Evolutionary conservation across 2,329 filamentous ascomycete species (phyloP).

Genomic region (Cyphellophora europaea): DNA sequence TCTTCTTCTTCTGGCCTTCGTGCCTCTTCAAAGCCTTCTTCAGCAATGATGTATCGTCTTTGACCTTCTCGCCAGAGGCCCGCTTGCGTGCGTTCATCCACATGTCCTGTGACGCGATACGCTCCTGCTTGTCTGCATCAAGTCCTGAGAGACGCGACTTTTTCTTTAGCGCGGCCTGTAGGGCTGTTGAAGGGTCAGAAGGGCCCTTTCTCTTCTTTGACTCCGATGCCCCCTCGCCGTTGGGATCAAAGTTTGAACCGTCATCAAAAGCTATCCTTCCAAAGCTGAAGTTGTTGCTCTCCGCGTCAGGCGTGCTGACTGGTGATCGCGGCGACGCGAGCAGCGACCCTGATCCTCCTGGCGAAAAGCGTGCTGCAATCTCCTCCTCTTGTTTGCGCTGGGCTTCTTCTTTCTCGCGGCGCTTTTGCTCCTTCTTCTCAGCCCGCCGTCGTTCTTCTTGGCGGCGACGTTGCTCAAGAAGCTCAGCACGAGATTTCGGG

Average conservation of each 20-base stretch:
- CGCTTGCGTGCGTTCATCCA: slow-evolving; percentile 88
- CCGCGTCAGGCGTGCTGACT: slow-evolving; percentile 19
- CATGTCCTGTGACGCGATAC: slow-evolving; percentile 84
- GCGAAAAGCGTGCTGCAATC: slow-evolving; percentile 44
- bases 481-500: slow-evolving; percentile 77
- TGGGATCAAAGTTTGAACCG: slow-evolving; percentile 68
- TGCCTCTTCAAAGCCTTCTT: slow-evolving; percentile 95
- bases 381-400: slow-evolving; percentile 51
- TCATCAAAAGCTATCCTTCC: slow-evolving; percentile 86
- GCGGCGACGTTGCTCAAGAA: slow-evolving; percentile 78
- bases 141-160: slow-evolving; percentile 67
- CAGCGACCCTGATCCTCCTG: slow-evolving; percentile 51
- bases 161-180: slow-evolving; percentile 80
- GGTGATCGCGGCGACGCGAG: slow-evolving; percentile 45
- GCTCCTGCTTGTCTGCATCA: slow-evolving; percentile 69
- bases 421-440: slow-evolving; percentile 77
- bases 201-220: slow-evolving; percentile 71
- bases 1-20: slow-evolving; percentile 82
- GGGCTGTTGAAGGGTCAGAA: slow-evolving; percentile 72
- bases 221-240: slow-evolving; percentile 38
- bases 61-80: slow-evolving; percentile 80
- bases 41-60: slow-evolving; percentile 73
- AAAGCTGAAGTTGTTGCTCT: slow-evolving; percentile 64
- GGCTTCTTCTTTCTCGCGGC: slow-evolving; percentile 71
- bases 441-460: slow-evolving; percentile 81